phyloP scores from a whole-genome alignment of 495 filamentous ascomycete species.

The Xylaria bambusicola region DNA sequence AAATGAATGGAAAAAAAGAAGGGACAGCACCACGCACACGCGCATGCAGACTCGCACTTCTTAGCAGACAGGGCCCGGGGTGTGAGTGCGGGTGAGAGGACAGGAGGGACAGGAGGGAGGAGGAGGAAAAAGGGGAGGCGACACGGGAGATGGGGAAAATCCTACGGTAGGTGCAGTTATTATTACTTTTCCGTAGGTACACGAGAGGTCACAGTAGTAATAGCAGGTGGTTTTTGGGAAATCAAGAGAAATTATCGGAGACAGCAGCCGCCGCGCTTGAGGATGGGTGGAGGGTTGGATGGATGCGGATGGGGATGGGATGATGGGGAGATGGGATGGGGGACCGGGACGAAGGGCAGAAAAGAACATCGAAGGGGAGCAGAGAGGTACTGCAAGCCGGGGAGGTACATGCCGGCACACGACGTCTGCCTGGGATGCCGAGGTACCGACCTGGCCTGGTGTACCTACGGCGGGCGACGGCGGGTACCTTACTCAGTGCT shows the following conservation, averaged over 20 bases:
- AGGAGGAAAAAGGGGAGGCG: slow-evolving; percentile 32
- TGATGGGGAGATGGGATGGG: no score
- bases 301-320: no score
- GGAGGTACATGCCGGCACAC: no score
- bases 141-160: slow-evolving; percentile 36
- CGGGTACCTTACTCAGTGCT: no score
- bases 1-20: slow-evolving; percentile 30
- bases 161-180: slow-evolving; percentile 20
- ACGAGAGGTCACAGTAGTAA: slow-evolving; percentile 35
- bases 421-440: no score
- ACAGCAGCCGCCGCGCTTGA: slow-evolving; percentile 32
- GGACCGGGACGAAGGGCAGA: no score
- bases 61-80: slow-evolving; percentile 18
- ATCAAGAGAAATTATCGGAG: slow-evolving; percentile 40
- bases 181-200: slow-evolving; percentile 15
- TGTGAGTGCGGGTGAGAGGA: slow-evolving; percentile 22
- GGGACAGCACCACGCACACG: slow-evolving; percentile 35
- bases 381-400: no score
- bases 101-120: slow-evolving; percentile 27
- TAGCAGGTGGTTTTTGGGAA: slow-evolving; percentile 33
- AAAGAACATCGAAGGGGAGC: no score
- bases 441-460: no score
- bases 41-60: slow-evolving; percentile 29
- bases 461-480: no score
- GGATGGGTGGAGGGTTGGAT: no score